These are phyloP conservation scores for Fusarium musae DNA, from an alignment of 2,329 filamentous ascomycete genomes.

Conservation along the genomic window DNA sequence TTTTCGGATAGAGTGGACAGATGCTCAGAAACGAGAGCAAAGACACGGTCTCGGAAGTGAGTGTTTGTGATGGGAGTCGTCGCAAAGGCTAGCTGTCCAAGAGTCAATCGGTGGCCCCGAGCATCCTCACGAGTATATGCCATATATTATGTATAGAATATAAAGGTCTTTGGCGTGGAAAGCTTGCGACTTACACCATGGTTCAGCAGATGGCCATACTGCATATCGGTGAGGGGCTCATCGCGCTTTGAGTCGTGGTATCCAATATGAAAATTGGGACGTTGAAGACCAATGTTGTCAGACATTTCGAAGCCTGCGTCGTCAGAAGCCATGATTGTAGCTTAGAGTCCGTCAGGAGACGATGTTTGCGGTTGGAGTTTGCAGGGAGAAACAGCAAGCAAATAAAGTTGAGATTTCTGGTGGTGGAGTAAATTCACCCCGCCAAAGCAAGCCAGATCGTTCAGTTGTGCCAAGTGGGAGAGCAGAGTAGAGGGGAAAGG, in stretches of 20 bases:
- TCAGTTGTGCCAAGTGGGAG: constrained; percentile 28
- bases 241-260: constrained; percentile 76
- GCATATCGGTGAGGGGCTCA: constrained; percentile 69
- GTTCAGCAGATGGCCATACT: constrained; percentile 75
- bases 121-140: neutral
- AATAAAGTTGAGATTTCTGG: constrained; percentile 42
- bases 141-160: neutral
- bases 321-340: constrained; percentile 40
- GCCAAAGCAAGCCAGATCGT: constrained; percentile 29
- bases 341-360: neutral
- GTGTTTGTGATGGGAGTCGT: constrained; percentile 82
- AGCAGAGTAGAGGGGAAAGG: neutral
- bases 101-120: constrained; percentile 33
- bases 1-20: constrained; percentile 57
- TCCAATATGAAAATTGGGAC: constrained; percentile 72
- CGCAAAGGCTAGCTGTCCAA: constrained; percentile 77
- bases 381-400: neutral
- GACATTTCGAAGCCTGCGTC: constrained; percentile 35
- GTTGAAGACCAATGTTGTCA: constrained; percentile 45
- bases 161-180: neutral
- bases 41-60: constrained; percentile 76
- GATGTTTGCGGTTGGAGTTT: constrained; percentile 8
- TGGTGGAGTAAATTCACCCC: constrained; percentile 45
- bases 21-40: constrained; percentile 69
- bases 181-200: constrained; percentile 66